Evolutionary conservation across 2,329 filamentous ascomycete genomes (phyloP).

Genomic region (Dichotomopilus funicola): DNA sequence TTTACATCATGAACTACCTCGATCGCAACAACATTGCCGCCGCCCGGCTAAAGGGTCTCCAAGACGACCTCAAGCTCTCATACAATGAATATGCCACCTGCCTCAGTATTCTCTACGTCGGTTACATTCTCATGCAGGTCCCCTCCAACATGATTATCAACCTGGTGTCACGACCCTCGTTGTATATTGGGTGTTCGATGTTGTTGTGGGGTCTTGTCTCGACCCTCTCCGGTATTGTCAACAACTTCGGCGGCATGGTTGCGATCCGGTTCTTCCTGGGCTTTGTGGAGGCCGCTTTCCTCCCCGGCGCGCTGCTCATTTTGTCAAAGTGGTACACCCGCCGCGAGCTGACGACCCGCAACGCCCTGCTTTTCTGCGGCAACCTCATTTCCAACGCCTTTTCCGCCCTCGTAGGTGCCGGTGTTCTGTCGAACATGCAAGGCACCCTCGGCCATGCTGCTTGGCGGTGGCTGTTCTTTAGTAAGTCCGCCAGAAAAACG

Average conservation of each 20-base stretch:
- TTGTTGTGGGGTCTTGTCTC: constrained; percentile 55
- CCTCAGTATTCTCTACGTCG: constrained; percentile 58
- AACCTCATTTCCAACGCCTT: constrained; percentile 56
- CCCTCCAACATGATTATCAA: constrained; percentile 54
- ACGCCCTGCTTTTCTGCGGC: constrained; percentile 53
- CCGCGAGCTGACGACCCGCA: constrained; percentile 47
- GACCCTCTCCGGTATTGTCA: constrained; percentile 46
- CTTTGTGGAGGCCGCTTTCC: constrained; percentile 57
- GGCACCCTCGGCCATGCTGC: constrained; percentile 47
- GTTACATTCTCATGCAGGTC: constrained; percentile 59
- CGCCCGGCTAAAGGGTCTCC: constrained; percentile 58
- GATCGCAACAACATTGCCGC: constrained; percentile 64
- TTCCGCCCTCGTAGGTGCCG: constrained; percentile 51
- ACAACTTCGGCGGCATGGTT: constrained; percentile 49
- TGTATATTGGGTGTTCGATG: constrained; percentile 47
- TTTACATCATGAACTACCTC: constrained; percentile 72
- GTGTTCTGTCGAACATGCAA: constrained; percentile 53
- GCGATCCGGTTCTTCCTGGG: constrained; percentile 53
- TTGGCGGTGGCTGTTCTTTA: constrained; percentile 57
- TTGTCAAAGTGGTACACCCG: constrained; percentile 63
- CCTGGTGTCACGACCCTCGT: constrained; percentile 42
- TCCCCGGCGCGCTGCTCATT: constrained; percentile 57
- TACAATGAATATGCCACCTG: constrained; percentile 58
- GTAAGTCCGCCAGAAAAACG: background rate
- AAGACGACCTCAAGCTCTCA: constrained; percentile 50